A percentile compares a stretch with the other conserved stretches of the same genome.
Evolutionary conservation across 345 rosid genomes (phyloP).

Genomic region (Eucalyptus cloeziana): DNA sequence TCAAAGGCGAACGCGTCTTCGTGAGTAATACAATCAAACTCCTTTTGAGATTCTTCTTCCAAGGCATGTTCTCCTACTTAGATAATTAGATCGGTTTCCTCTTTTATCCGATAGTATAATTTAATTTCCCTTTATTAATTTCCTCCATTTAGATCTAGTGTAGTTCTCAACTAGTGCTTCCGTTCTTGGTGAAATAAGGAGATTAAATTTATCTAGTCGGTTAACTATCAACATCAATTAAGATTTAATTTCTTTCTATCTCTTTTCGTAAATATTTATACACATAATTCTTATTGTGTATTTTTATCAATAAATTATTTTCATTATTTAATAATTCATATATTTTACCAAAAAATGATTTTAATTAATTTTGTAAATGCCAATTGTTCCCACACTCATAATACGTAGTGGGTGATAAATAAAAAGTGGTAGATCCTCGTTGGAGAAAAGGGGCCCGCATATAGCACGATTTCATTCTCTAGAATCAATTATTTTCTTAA

Average conservation of each 20-base stretch:
- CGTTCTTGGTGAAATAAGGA: accelerated
- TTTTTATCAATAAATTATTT: neutral
- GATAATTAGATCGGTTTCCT: neutral
- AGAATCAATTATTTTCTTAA: no score
- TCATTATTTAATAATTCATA: neutral
- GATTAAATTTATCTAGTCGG: neutral
- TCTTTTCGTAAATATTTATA: neutral
- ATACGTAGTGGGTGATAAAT: accelerated
- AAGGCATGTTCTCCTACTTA: neutral
- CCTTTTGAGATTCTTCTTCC: neutral
- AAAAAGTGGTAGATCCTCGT: neutral
- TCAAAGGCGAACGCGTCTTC: no score
- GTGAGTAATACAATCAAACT: no score
- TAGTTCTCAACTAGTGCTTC: neutral
- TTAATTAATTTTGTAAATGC: neutral
- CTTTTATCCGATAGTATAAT: no score
- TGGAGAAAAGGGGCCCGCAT: neutral
- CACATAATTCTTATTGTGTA: neutral
- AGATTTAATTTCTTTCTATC: neutral
- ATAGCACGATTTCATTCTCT: no score
- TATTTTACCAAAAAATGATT: neutral
- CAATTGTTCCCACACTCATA: neutral
- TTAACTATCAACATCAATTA: neutral
- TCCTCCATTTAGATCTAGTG: neutral
- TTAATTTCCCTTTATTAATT: neutral